Base-by-base conservation (phyloP, 257 asterid genomes). In the Solanum sejunctum region DNA sequence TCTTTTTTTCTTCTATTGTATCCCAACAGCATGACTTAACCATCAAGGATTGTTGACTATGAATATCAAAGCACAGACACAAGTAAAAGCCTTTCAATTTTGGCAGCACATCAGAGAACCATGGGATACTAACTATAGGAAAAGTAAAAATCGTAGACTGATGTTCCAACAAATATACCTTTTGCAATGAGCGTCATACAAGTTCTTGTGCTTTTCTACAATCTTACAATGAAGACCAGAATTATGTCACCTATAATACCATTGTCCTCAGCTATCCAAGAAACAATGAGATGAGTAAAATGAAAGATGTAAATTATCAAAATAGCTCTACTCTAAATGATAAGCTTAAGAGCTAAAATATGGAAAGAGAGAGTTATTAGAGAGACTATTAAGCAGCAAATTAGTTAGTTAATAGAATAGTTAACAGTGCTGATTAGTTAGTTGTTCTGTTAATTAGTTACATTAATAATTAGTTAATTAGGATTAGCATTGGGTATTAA, bases 171-270 rank as follows among this genome's bases (percentile, higher is more conserved):
- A 51, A 51, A 10, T 52, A 84, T 86, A 95, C 98, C 99, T 94
- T 97, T 58, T 57, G 92, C 85, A 97, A 87, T 80, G 99, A 95
- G 84, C 98, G 85, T 90, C 86, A 83, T 21, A 86, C 86, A 97
- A 97, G 88, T 91, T 95, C 85, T 67, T 82, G 92, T 97, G 89
- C 79, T 89, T 88, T 86, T 95, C 97, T 75, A 94, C 92, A 78
- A 95, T 89, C 91, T 92, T 94, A 89, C 99, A 97, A 28, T 95
- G 91, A 84, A 97, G 96, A 86, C 99, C 98, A 21, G 98, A 88
- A 94, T 90, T 86, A 95, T 87, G 88, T 90, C 91, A 83, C 93
- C 95, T 87, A 85, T 56, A 88, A 85, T 56, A 88, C 85, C 90
- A 88, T 92, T 91, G 90, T 95, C 99, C 92, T 95, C 98, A 26